These are phyloP conservation scores for Miscanthus sacchariflorus DNA, from an alignment of 202 grass and related monocot species.

Conservation along the genomic window DNA sequence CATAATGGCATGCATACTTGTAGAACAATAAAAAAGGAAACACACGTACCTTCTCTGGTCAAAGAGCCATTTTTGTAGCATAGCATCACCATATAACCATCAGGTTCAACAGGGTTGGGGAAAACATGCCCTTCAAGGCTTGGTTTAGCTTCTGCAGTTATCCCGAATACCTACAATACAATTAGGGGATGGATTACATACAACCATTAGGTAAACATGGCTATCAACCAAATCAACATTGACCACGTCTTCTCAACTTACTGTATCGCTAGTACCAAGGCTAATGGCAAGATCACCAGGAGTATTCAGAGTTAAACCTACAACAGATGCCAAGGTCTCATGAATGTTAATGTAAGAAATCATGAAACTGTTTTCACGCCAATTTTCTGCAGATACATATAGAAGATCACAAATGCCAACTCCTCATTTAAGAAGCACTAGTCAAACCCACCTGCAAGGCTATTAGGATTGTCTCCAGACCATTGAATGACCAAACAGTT, in stretches of 20 bases:
- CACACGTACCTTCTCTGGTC: conserved; percentile 72
- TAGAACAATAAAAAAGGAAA: conserved; percentile 34
- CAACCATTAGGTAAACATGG: background rate
- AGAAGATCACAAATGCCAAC: conserved; percentile 5
- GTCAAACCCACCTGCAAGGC: conserved; percentile 82
- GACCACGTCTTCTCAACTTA: conserved; percentile 50
- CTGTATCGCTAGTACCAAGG: conserved; percentile 98
- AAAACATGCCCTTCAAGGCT: conserved; percentile 95
- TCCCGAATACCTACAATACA: conserved; percentile 84
- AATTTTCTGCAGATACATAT: background rate
- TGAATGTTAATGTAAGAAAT: conserved; percentile 1
- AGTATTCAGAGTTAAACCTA: conserved; percentile 95
- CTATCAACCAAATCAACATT: background rate
- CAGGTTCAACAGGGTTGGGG: conserved; percentile 82
- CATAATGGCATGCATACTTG: background rate
- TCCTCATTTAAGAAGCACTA: conserved; percentile 20
- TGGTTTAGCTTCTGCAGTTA: conserved; percentile 84
- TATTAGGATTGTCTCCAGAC: conserved; percentile 98
- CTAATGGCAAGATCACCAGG: conserved; percentile 95
- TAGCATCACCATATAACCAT: conserved; percentile 98
- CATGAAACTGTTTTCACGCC: background rate
- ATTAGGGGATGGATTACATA: conserved; percentile 6
- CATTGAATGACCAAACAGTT: conserved; percentile 88
- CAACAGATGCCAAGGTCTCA: conserved; percentile 11
- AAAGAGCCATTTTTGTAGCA: conserved; percentile 98